A percentile compares a stretch with the other conserved stretches of the same genome.
Conservation (phyloP, 257 asterid species). For the Echium plantagineum region DNA sequence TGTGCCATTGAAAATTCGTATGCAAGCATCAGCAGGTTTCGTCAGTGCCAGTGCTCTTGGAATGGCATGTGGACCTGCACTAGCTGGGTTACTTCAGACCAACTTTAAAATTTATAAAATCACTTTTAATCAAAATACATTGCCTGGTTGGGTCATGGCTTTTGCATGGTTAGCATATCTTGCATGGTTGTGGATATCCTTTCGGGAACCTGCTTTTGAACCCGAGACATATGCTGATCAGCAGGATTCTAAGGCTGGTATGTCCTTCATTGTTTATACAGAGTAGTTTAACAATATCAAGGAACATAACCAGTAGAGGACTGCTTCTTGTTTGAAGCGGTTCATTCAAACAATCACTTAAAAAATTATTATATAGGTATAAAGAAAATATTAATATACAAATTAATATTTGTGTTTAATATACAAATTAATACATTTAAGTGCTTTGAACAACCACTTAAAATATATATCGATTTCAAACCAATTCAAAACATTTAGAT, state of each 20-base stretch:
- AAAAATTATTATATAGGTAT: no score
- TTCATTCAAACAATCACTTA: no score
- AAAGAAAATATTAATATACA: no score
- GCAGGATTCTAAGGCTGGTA: slow-evolving; percentile 51
- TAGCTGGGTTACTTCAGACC: slow-evolving; percentile 80
- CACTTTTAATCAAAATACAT: slow-evolving; percentile 73
- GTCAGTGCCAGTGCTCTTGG: slow-evolving; percentile 99
- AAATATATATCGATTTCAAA: no score
- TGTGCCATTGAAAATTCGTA: slow-evolving; percentile 78
- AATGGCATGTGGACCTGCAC: slow-evolving; percentile 99
- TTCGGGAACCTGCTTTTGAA: slow-evolving; percentile 63
- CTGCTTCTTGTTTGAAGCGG: no score
- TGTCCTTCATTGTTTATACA: slow-evolving; percentile 7
- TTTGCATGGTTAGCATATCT: slow-evolving; percentile 66
- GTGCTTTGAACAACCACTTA: no score
- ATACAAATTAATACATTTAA: no score
- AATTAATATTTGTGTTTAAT: no score
- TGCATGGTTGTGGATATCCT: slow-evolving; percentile 75
- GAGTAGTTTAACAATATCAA: background rate
- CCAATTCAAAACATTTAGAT: no score
- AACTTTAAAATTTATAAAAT: slow-evolving; percentile 51
- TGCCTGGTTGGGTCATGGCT: slow-evolving; percentile 99
- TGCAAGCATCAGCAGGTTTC: slow-evolving; percentile 98
- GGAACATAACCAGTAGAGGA: no score
- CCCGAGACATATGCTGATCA: slow-evolving; percentile 26